Conservation (phyloP, 1,139 yeast species). For the Saccharomyces hybrid region DNA sequence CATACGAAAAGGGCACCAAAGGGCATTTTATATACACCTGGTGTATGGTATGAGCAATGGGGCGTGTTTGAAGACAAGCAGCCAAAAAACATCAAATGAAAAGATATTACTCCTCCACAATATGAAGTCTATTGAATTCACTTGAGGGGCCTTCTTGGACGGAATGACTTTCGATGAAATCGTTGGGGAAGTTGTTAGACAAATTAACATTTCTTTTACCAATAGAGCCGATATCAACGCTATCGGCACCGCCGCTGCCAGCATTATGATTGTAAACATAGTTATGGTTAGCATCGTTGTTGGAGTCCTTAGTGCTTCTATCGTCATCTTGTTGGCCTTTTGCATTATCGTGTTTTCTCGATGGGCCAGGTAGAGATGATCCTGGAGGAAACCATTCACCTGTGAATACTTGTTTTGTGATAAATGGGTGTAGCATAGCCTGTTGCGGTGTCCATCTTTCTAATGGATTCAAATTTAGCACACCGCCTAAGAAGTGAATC, state of each 20-base stretch:
- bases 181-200: not conserved
- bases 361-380: conserved; percentile 15
- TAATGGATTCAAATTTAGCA: conserved; percentile 77
- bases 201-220: not conserved
- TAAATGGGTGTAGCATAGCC: conserved; percentile 86
- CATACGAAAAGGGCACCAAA: not conserved
- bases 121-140: conserved; percentile 15
- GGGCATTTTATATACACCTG: not conserved
- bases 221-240: not conserved
- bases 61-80: not conserved
- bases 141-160: conserved; percentile 18
- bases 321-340: not conserved
- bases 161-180: conserved; percentile 8
- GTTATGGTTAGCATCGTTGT: conserved; percentile 1
- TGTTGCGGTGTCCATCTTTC: conserved; percentile 97
- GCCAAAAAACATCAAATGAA: not conserved
- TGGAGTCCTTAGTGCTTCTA: conserved; percentile 8
- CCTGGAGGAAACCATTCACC: conserved; percentile 46
- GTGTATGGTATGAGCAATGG: not conserved
- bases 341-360: not conserved
- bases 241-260: not conserved
- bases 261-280: not conserved
- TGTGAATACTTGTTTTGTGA: conserved; percentile 44
- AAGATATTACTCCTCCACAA: conserved; percentile 11
- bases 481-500: conserved; percentile 70